A percentile compares a stretch with the other conserved stretches of the same genome.
phyloP scores from a whole-genome alignment of 1,284 basidiomycete genomes.

The Sanghuangporus baumii region DNA sequence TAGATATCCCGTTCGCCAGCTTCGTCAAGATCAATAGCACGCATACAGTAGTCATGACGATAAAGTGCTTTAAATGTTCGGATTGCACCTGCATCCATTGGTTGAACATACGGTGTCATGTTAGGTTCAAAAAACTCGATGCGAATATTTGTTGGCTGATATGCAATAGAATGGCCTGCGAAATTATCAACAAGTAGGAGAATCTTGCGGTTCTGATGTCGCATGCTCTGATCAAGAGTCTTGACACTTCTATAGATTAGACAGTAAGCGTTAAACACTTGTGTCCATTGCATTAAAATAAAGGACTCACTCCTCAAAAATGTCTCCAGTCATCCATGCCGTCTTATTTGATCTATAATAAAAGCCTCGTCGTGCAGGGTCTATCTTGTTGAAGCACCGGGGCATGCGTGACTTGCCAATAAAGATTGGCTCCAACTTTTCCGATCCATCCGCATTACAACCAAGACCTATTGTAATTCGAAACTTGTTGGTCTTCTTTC shows the following conservation, averaged over 20 bases:
- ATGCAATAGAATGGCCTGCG: background rate
- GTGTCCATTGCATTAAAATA: background rate
- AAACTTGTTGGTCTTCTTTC: slow-evolving; percentile 29
- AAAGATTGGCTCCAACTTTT: slow-evolving; percentile 27
- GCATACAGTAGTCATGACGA: background rate
- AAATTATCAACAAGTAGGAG: slow-evolving; percentile 5
- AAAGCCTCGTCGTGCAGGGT: slow-evolving; percentile 22
- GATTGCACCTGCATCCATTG: slow-evolving; percentile 11
- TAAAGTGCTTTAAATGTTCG: slow-evolving; percentile 8
- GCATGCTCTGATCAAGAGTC: background rate
- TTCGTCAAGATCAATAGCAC: background rate
- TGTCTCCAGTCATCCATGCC: slow-evolving; percentile 30
- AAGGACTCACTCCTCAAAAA: slow-evolving; percentile 31
- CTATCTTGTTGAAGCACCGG: slow-evolving; percentile 25
- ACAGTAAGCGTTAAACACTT: background rate
- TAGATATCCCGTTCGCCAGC: background rate
- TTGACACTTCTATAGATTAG: background rate
- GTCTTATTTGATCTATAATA: slow-evolving; percentile 32
- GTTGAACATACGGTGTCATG: slow-evolving; percentile 6
- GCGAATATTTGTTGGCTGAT: background rate
- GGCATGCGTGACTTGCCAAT: slow-evolving; percentile 31
- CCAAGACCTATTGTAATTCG: slow-evolving; percentile 27
- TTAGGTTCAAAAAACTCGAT: slow-evolving; percentile 7
- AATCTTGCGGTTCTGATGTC: background rate
- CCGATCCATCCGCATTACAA: slow-evolving; percentile 28